phyloP scores from a whole-genome alignment of 371 early-diverging fungal genomes.

The Mortierella polycephala region DNA sequence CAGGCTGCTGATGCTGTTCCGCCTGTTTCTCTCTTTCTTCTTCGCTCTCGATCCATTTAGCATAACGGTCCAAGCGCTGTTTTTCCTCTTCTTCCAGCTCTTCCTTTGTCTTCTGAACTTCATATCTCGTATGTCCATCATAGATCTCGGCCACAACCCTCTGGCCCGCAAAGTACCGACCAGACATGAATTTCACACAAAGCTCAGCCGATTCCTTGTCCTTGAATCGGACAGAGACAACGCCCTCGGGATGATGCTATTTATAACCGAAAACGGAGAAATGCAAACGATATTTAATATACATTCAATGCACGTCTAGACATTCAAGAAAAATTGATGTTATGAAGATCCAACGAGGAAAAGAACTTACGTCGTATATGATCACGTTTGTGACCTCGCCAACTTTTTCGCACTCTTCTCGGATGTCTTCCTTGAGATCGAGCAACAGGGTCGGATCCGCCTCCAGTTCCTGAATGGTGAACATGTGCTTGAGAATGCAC shows the following conservation, averaged over 20 bases:
- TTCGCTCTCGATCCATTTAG: slow-evolving; percentile 80
- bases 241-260: slow-evolving; percentile 86
- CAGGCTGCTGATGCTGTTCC: background rate
- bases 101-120: slow-evolving; percentile 61
- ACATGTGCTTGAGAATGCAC: slow-evolving; percentile 95
- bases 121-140: slow-evolving; percentile 79
- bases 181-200: slow-evolving; percentile 89
- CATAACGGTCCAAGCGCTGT: slow-evolving; percentile 80
- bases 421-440: slow-evolving; percentile 93
- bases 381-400: slow-evolving; percentile 94
- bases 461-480: slow-evolving; percentile 88
- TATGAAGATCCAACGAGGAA: background rate
- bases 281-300: too few relatives aligned
- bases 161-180: slow-evolving; percentile 90
- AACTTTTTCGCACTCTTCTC: slow-evolving; percentile 91
- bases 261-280: background rate
- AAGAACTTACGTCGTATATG: slow-evolving; percentile 80
- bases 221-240: slow-evolving; percentile 89
- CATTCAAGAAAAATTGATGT: background rate
- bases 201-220: slow-evolving; percentile 82
- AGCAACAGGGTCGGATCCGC: slow-evolving; percentile 87
- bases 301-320: background rate
- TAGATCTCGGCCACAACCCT: slow-evolving; percentile 83
- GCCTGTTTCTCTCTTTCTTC: slow-evolving; percentile 30
- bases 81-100: slow-evolving; percentile 80